Evolutionary conservation across 108 stramenopile genomes (phyloP).

Genomic region (Nannochloropsis salina): DNA sequence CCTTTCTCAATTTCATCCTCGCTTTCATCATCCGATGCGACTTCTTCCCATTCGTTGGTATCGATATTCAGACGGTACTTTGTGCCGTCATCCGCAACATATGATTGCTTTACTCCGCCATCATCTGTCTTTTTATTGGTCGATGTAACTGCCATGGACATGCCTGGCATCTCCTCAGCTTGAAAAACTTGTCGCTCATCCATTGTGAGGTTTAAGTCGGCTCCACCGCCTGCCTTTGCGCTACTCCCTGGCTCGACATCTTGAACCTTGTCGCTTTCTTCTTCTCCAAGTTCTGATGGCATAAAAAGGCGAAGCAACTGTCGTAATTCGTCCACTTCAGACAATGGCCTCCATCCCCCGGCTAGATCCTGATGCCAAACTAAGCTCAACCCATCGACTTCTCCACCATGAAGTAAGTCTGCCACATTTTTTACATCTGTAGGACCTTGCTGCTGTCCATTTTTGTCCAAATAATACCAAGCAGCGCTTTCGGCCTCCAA

Average conservation of each 20-base stretch:
- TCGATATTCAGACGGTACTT: neutral
- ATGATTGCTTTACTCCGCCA: constrained; percentile 21
- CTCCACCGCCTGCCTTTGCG: neutral
- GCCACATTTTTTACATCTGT: neutral
- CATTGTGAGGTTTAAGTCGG: neutral
- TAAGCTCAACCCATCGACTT: neutral
- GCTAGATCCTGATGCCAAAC: constrained; percentile 19
- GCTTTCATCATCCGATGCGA: neutral
- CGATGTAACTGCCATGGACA: neutral
- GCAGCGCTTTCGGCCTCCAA: neutral
- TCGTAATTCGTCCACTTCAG: neutral
- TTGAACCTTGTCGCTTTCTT: neutral
- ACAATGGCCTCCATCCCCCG: constrained; percentile 11
- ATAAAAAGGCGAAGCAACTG: neutral
- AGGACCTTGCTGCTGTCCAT: constrained; percentile 28
- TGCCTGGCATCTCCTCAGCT: neutral
- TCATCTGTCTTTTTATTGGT: neutral
- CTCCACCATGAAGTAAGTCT: neutral
- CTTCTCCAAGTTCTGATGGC: neutral
- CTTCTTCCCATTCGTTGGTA: constrained; percentile 1
- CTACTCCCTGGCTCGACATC: neutral
- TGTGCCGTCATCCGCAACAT: constrained; percentile 28
- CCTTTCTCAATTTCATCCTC: constrained; percentile 31
- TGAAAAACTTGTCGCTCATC: neutral
- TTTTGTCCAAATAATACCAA: constrained; percentile 34